Conservation (phyloP, 2,329 filamentous ascomycete species). For the Truncatella angustata region DNA sequence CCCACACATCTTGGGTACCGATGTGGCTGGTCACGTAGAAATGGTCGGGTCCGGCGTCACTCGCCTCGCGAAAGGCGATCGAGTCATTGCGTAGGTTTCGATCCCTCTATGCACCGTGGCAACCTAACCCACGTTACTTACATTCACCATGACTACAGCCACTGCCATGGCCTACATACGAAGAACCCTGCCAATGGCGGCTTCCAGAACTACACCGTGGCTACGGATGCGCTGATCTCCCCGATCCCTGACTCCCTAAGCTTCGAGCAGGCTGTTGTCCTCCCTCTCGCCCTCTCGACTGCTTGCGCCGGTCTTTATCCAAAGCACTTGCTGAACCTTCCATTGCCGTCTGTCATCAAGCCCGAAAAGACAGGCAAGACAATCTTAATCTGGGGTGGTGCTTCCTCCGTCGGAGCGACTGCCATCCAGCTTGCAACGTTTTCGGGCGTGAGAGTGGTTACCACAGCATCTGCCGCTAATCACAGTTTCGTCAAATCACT, state of each 20-base stretch:
- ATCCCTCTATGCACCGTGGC: too few species aligned
- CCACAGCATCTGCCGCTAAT: conserved; percentile 30
- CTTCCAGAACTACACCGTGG: conserved; percentile 25
- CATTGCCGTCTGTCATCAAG: background rate
- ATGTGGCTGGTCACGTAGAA: conserved; percentile 29
- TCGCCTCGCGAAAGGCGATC: conserved; percentile 30
- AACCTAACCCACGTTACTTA: too few species aligned
- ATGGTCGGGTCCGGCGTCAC: conserved; percentile 21
- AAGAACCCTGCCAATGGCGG: too few species aligned
- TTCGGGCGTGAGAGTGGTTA: conserved; percentile 41
- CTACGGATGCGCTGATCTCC: conserved; percentile 4
- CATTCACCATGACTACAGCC: too few species aligned
- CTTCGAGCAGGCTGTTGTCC: conserved; percentile 20
- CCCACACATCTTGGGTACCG: conserved; percentile 29
- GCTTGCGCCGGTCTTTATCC: conserved; percentile 24
- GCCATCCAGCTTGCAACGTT: conserved; percentile 42
- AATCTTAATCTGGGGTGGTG: conserved; percentile 32
- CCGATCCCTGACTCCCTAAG: conserved; percentile 18
- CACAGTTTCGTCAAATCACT: conserved; percentile 4
- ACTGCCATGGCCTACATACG: too few species aligned
- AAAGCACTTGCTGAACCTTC: conserved; percentile 15
- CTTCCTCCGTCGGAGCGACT: conserved; percentile 41
- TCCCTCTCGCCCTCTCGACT: conserved; percentile 26
- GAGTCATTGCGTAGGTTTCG: conserved; percentile 22
- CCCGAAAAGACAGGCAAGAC: conserved; percentile 19